Conservation (phyloP, 2,329 filamentous ascomycete species). For the Aspergillus neoniger region DNA sequence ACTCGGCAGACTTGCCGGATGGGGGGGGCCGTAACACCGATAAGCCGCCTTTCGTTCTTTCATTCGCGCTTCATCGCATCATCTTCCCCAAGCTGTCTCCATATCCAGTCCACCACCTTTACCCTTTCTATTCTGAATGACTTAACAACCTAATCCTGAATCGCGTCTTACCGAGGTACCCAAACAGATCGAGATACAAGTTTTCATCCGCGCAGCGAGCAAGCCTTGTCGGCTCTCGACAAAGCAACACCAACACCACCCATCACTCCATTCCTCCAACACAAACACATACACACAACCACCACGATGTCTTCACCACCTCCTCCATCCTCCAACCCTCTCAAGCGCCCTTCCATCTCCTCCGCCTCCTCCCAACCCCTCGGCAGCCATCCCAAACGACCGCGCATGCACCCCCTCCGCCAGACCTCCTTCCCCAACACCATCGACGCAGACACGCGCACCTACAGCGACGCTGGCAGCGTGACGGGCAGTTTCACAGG, state of each 20-base stretch:
- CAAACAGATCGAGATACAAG: background rate
- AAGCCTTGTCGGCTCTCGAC: background rate
- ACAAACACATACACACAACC: background rate
- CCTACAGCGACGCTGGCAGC: conserved; percentile 41
- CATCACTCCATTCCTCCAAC: background rate
- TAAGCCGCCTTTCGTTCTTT: background rate
- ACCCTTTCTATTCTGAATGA: too few species aligned
- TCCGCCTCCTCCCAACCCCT: conserved; percentile 37
- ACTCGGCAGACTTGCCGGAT: conserved; percentile 13
- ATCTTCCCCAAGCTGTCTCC: background rate
- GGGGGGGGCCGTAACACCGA: conserved; percentile 6
- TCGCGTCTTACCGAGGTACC: background rate
- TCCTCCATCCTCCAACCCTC: conserved; percentile 34
- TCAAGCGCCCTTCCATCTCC: conserved; percentile 47
- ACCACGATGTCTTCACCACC: conserved; percentile 45
- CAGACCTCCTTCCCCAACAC: conserved; percentile 49
- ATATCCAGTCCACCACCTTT: background rate
- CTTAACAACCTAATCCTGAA: background rate
- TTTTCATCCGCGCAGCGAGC: background rate
- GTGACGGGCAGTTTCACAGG: conserved; percentile 47
- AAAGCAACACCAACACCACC: background rate
- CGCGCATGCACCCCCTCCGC: conserved; percentile 49
- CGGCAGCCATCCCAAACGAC: conserved; percentile 32
- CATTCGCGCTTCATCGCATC: background rate
- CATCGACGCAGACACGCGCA: conserved; percentile 31